Conservation (phyloP, 331 rosid species). For the Acacia concinna region DNA sequence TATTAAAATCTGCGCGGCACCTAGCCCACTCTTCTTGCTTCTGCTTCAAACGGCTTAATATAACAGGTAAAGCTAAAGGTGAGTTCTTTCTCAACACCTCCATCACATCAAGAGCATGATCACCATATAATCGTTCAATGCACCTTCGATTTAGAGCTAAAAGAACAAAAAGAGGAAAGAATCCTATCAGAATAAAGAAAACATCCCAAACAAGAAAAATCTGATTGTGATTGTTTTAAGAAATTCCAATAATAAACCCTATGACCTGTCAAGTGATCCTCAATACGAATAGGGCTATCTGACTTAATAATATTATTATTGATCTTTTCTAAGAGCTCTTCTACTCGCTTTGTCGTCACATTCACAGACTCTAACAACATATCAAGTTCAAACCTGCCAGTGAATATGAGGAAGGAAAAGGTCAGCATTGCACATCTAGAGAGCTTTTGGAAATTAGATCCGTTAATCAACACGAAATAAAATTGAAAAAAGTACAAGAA, state of each 20-base stretch:
- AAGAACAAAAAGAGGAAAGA: slow-evolving; percentile 33
- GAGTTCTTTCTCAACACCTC: slow-evolving; percentile 87
- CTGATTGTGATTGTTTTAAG: neutral
- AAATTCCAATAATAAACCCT: slow-evolving; percentile 28
- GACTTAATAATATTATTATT: slow-evolving; percentile 65
- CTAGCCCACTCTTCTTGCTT: slow-evolving; percentile 98
- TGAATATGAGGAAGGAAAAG: slow-evolving; percentile 19
- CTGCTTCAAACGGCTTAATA: slow-evolving; percentile 90
- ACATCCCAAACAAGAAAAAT: slow-evolving; percentile 13
- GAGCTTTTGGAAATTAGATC: slow-evolving; percentile 7
- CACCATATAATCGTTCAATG: slow-evolving; percentile 93
- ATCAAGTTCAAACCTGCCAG: slow-evolving; percentile 91
- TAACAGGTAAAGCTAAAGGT: slow-evolving; percentile 87
- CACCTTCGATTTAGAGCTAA: slow-evolving; percentile 90
- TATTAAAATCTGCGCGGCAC: slow-evolving; percentile 89
- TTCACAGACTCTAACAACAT: slow-evolving; percentile 97
- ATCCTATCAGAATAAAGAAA: slow-evolving; percentile 36
- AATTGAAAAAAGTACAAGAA: slow-evolving; percentile 9
- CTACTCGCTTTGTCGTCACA: slow-evolving; percentile 83
- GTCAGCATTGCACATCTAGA: slow-evolving; percentile 33
- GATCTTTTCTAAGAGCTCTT: slow-evolving; percentile 85
- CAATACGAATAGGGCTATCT: slow-evolving; percentile 68
- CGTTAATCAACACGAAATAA: slow-evolving; percentile 15
- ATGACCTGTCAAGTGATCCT: slow-evolving; percentile 90
- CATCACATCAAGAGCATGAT: slow-evolving; percentile 95